phyloP scores from a whole-genome alignment of 163 green algal genomes.

The Trebouxiophyceae sp. region DNA sequence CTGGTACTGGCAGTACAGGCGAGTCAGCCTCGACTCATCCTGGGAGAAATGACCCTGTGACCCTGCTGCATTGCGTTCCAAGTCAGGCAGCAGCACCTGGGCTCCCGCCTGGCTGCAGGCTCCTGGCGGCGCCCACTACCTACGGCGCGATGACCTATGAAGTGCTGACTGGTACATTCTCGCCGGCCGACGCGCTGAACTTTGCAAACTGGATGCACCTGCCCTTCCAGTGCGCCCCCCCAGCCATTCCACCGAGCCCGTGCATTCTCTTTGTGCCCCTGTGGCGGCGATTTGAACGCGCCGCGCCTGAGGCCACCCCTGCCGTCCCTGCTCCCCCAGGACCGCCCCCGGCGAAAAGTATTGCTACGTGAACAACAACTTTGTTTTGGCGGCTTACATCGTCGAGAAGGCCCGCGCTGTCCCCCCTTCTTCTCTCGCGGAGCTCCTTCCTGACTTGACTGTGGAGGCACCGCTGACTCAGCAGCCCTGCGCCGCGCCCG shows the following conservation, averaged over 20 bases:
- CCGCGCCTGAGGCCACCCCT: no score
- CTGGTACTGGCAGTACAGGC: not conserved
- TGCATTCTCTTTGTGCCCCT: no score
- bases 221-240: not conserved
- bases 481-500: not conserved
- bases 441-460: not conserved
- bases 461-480: not conserved
- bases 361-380: slow-evolving; percentile 1
- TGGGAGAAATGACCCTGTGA: not conserved
- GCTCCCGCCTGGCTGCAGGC: not conserved
- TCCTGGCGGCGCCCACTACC: no score
- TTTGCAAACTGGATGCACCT: not conserved
- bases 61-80: no score
- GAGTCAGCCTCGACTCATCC: not conserved
- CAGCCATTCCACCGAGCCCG: not conserved
- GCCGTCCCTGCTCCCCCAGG: not conserved
- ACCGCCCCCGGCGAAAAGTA: not conserved
- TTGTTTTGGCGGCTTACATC: not conserved
- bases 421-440: not conserved
- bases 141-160: no score
- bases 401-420: not conserved
- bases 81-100: no score
- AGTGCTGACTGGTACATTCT: no score
- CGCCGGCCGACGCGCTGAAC: not conserved
- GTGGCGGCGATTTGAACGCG: no score